Conservation (phyloP, 202 grass and related monocot species). For the Musa balbisiana region DNA sequence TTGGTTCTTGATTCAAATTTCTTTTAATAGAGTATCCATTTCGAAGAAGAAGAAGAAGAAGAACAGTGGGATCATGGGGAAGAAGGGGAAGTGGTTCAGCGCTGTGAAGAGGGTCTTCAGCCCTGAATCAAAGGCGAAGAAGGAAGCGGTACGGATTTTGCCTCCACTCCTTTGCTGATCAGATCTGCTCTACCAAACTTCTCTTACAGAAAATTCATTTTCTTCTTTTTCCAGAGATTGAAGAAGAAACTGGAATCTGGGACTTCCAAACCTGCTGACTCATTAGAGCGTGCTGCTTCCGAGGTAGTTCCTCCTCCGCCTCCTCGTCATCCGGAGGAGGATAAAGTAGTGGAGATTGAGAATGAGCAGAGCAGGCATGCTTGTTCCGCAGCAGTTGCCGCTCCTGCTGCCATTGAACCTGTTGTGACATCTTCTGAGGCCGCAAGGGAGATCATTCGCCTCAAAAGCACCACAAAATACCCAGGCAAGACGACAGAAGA, state of each 20-base stretch:
- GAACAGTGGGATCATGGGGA: slow-evolving; percentile 45
- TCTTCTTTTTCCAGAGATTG: slow-evolving; percentile 37
- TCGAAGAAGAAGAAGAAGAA: neutral
- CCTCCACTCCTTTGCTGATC: slow-evolving; percentile 7
- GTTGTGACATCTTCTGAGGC: slow-evolving; percentile 2
- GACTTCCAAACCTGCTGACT: slow-evolving; percentile 33
- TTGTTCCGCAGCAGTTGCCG: slow-evolving; percentile 15
- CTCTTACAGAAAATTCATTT: slow-evolving; percentile 12
- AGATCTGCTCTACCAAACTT: slow-evolving; percentile 1
- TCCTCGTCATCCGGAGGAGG: slow-evolving; percentile 45
- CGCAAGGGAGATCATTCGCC: slow-evolving; percentile 10
- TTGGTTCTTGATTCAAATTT: neutral
- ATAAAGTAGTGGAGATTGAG: slow-evolving; percentile 47
- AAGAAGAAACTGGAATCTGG: slow-evolving; percentile 58
- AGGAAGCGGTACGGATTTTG: slow-evolving; percentile 32
- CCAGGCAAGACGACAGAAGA: slow-evolving; percentile 55
- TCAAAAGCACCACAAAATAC: slow-evolving; percentile 20
- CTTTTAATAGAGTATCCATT: neutral
- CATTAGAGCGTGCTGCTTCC: slow-evolving; percentile 36
- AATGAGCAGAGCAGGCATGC: slow-evolving; percentile 57
- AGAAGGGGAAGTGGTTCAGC: slow-evolving; percentile 97
- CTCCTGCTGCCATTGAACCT: slow-evolving; percentile 23
- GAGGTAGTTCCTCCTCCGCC: slow-evolving; percentile 31
- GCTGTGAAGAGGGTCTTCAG: slow-evolving; percentile 99
- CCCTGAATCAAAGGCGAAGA: slow-evolving; percentile 90